Evolutionary conservation across 2,329 filamentous ascomycete species (phyloP), one percentile per base, ranked within the genome.

Genomic region (Zymoseptoria ardabiliae): DNA sequence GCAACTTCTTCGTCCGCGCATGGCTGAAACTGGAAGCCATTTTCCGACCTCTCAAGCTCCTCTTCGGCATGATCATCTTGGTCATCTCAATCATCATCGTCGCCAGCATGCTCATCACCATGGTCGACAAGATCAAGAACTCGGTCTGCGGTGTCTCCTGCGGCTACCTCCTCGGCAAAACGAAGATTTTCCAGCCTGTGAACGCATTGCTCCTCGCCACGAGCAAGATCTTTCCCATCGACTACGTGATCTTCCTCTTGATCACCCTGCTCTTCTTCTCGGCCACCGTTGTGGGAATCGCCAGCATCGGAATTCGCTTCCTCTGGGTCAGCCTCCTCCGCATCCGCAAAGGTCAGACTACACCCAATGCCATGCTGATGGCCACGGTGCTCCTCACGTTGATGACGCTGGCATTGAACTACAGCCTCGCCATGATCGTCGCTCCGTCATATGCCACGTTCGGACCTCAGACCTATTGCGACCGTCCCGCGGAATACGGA

Each of bases 101-200:
- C 82, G 82, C 88, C 8, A 96, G 90, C 11, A 97, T 99, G 91
- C 82, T 97, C 66, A 89, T 97, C 71, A 97, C 93, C 0, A 89
- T 86, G 66, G 91, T 97, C 70, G 94, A 99, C 82, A 97, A 97
- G 78, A 90, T 91, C 41, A 92, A 89, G 74, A 97, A 97, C 78
- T 97, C 92, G 3, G 79, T 95, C 63, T 99, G 94, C 82, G 93
- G 94, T 73, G 80, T 86, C 60, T 86, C 85, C 68, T 99, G 94
- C 72, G 94, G 94, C 63, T 99, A 97, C 75, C 89, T 97, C 54
- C 82, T 99, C 4, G 91, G 87, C 50, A 81, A 87, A 70, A 89
- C 95, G 73, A 91, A 95, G 73, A 86, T 97, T 67, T 96, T 97
- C 79, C 94, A 99, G 73, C 94, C 94, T 1, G 80, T 97, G 71